Conservation (phyloP, 2,329 filamentous ascomycete genomes). For the Colletotrichum acutatum region DNA sequence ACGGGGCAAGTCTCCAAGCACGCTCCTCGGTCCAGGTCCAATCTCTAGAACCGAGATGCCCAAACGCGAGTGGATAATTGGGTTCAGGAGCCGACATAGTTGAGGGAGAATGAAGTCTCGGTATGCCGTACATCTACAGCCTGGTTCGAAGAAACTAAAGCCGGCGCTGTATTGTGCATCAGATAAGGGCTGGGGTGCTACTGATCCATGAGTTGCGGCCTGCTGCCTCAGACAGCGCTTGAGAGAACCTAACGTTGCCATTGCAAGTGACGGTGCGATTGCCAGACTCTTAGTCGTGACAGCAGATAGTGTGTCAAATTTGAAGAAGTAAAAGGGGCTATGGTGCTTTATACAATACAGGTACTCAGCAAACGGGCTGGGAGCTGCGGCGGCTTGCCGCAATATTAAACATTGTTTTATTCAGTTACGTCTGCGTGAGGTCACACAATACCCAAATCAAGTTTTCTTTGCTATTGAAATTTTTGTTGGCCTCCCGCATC, state of each 20-base stretch:
- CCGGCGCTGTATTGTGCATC: conserved; percentile 61
- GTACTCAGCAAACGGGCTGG: too few relatives aligned
- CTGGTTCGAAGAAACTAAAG: conserved; percentile 55
- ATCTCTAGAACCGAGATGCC: conserved; percentile 67
- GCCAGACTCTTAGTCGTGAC: background rate
- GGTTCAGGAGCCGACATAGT: conserved; percentile 52
- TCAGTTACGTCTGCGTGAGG: too few relatives aligned
- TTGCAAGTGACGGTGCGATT: conserved; percentile 26
- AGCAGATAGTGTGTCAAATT: too few relatives aligned
- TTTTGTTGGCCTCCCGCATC: too few relatives aligned
- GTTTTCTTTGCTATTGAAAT: too few relatives aligned
- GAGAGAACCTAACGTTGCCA: conserved; percentile 57
- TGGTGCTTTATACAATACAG: too few relatives aligned
- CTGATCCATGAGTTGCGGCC: conserved; percentile 39
- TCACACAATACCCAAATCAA: too few relatives aligned
- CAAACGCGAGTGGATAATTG: conserved; percentile 52
- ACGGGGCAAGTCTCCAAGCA: conserved; percentile 61
- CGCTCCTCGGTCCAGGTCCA: conserved; percentile 65
- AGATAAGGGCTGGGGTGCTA: conserved; percentile 49
- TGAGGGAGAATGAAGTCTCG: conserved; percentile 63
- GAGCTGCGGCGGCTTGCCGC: too few relatives aligned
- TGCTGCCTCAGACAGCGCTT: conserved; percentile 52
- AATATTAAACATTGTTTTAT: too few relatives aligned
- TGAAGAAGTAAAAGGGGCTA: too few relatives aligned
- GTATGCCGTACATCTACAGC: conserved; percentile 52